Evolutionary conservation across 1,139 yeast genomes (phyloP), one percentile per base, ranked within the genome.

Genomic region (Sugiyamaella pinicola): DNA sequence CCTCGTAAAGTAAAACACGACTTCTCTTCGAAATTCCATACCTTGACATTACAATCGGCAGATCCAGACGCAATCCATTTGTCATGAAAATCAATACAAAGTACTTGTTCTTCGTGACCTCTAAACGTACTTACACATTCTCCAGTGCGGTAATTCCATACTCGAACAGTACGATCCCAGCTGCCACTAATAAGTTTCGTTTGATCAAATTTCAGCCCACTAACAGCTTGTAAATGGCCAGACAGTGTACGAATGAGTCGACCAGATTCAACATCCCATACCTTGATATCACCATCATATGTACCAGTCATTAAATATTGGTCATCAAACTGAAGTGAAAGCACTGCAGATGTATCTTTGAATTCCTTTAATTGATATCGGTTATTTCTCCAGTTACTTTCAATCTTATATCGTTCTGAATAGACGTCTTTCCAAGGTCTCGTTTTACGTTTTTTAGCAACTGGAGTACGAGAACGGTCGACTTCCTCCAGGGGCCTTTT

Each of bases 381-480:
- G 6, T 97, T 97, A 60, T 85, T 84, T 55, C 99, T 77, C 99
- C 99, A 93, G 71, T 93, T 91, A 61, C 87, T 81, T 69, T 93
- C 99, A 57, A 93, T 88, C 67, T 84, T 85, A 71, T 80, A 91
- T 40, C 99, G 77, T 69, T 93, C 99, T 35, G 90, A 80, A 69
- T 93, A 93, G 21, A 93, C 96, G 4, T 88, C 87, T 67, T 93
- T 93, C 99, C 99, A 93, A 1, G 99, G 97, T 57, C 96, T 74
- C 28, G 83, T 81, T 58, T 72, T 72, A 21, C 53, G 42, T 31
- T 43, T 47, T 49, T 58, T 28, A 39, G 61, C 56, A 34, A 48
- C 28, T 10, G 56, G 29, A 18, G 45, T 47, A 22, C 54, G 59
- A 6, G 43, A 50, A 3, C 12, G 37, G 2, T 39, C 40, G 15